Evolutionary conservation across 2,329 filamentous ascomycete species (phyloP), one percentile per base, ranked within the genome.

Genomic region (Monosporascus sp.): DNA sequence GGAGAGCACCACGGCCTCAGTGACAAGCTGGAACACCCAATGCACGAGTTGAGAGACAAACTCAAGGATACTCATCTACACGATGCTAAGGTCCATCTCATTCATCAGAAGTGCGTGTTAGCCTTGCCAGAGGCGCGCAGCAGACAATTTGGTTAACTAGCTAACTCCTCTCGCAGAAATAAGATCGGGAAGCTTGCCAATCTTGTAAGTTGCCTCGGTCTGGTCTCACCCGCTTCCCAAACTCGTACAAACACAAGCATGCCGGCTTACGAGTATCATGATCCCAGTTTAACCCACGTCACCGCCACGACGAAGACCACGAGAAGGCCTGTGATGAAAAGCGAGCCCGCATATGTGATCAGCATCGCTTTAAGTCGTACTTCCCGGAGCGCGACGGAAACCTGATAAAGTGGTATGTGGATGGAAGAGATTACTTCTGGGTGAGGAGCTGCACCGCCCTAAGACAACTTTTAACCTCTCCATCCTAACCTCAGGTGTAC

Each of bases 341-440:
- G 74, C 83, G 94, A 54, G 82, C 79, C 20, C 79, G 74, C 17
- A 87, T 94, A 49, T 79, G 81, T 60, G 82, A 93, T 54, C 79
- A 82, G 16, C 86, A 97, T 67, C 86, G 93, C 43, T 97, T 91
- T 75, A 70, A 88, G n/a, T 96, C 90, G 4, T 99, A 89, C 72
- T 95, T 95, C 38, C 93, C 93, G 0, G 87, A 93, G 68, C 85
- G 87, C 44, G 85, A 93, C 11, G 88, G 86, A 27, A 97, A 97
- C 70, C 79, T 88, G 54, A 79, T 94, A 68, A 97, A 97, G 75
- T 99, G 93, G 92, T 97, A 97, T 72, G 90, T 97, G 11, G 94
- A 97, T 68, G 94, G 91, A 3, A 81, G 91, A 56, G 89, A 97
- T 73, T 99, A 99, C 71, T 95, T 94, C 70, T 96, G 91, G 86